Evolutionary conservation across 2,329 filamentous ascomycete genomes (phyloP), one percentile per base, ranked within the genome.

Genomic region (Bertia moriformis): DNA sequence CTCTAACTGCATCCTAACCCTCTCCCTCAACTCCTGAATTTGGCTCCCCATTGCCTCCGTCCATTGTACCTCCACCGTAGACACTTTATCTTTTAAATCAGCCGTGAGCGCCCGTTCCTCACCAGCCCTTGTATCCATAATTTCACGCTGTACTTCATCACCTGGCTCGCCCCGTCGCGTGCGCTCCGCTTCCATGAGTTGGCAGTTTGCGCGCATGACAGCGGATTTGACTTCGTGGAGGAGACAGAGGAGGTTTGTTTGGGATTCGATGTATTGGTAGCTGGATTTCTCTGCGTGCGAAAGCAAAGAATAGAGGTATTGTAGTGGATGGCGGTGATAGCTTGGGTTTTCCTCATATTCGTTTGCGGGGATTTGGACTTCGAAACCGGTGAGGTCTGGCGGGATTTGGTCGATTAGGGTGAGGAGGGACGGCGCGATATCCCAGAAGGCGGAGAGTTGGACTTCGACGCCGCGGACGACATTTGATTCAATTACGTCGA

Each of bases 391-490:
- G 29, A 48, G 40, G n/a, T 68, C 59, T 1, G 60, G 54, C 0
- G 87, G 88, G 17, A 95, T 78, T 49, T 83, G 82, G 43, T 93
- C 83, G 10, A 93, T 70, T 37, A 96, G 66, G 14, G 78, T 70
- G 18, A 81, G 69, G 0, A 98, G 69, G 3, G 79, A 77, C 2
- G 91, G 91, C 1, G 88, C 89, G 50, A 96, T 93, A 53, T 98
- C 91, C 91, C 91, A 98, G 56, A 96, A 98, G 0, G 89, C 88
- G 7, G 82, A 88, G 2, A 95, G 71, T 59, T 96, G 91, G 40
- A 86, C 74, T 54, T 95, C 87, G 10, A 96, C 86, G 14, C 89
- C 91, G 7, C 84, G 78, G 15, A 78, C 77, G 17, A 94, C 88
- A 40, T 91, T 91, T 48, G 78, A 71, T 54, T 94, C 86, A 19